Evolutionary conservation across 1,139 yeast genomes (phyloP), one percentile per base, ranked within the genome.

Genomic region (Yamadazyma oceani): DNA sequence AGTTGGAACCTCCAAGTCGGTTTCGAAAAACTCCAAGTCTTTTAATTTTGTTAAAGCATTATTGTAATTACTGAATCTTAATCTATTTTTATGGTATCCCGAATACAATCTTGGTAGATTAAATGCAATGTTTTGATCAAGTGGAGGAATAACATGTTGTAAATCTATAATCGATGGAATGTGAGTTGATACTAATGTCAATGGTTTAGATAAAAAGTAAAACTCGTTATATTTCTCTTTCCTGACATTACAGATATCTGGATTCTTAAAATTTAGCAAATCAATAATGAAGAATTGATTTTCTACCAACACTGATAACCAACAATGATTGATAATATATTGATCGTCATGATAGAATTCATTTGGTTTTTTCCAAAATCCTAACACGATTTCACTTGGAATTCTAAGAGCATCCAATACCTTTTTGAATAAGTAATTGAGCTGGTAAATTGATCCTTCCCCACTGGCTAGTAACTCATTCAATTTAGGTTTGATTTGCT

Each of bases 21-120:
- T 68, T 59, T 92, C 97, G 43, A 82, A 83, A 23, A 85, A 64
- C 54, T 92, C 97, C 37, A 77, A 69, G 53, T 88, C 94, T 39
- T 75, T 71, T 46, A 90, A 62, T 45, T 84, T 75, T 3, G 92
- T 78, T 44, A 88, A 64, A 0, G 95, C 87, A 44, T 87, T 83
- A 57, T 87, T 85, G 61, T 76, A 90, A 55, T 80, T 83, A 45
- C 78, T 66, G 42, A 89, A 72, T 41, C 69, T 69, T 29, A 90
- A 57, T 2, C 70, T 68, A 50, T 79, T 76, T 30, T 66, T 69
- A 59, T 84, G 78, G 48, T 84, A 88, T 1, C 90, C 85, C 2
- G 96, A 92, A 53, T 88, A 87, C 12, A 85, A 80, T 32, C 95
- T 73, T 0, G 97, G 98, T 36, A 90, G 66, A 35, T 89, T 79